Evolutionary conservation across 805 yeast species (phyloP).

Genomic region (Hanseniaspora valbyensis): DNA sequence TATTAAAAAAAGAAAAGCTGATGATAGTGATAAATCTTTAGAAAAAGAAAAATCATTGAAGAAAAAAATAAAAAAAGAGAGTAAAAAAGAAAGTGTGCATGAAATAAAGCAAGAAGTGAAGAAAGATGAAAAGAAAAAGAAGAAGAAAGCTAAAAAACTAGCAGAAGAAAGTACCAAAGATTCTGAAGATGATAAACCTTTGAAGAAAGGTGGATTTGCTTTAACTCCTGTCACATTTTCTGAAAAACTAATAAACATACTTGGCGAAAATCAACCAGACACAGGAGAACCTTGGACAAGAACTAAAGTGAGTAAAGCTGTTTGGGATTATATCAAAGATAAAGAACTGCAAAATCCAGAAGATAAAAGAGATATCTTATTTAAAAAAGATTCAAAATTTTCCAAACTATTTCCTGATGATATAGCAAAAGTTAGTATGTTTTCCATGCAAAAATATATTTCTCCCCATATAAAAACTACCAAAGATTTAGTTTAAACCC

Average conservation of each 20-base stretch:
- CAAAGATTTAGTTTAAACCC: too few species aligned
- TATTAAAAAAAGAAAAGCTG: not conserved
- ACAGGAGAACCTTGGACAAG: slow-evolving; percentile 26
- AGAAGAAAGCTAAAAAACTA: not conserved
- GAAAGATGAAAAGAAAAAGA: not conserved
- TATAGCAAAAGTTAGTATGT: slow-evolving; percentile 45
- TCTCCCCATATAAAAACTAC: not conserved
- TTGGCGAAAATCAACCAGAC: not conserved
- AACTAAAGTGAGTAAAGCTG: slow-evolving; percentile 55
- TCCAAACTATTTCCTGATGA: slow-evolving; percentile 38
- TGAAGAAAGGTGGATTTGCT: slow-evolving; percentile 1
- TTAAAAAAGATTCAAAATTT: slow-evolving; percentile 40
- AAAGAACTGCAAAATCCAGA: slow-evolving; percentile 54
- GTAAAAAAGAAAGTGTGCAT: not conserved
- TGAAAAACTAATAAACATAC: not conserved
- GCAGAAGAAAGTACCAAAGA: not conserved
- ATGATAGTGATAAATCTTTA: not conserved
- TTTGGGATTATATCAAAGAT: slow-evolving; percentile 62
- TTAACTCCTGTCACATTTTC: not conserved
- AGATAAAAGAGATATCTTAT: slow-evolving; percentile 49
- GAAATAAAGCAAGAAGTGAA: too few species aligned
- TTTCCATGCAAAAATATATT: slow-evolving; percentile 32
- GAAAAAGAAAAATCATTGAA: not conserved
- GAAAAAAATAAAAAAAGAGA: not conserved
- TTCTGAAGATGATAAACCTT: not conserved